phyloP scores from a whole-genome alignment of 2,329 filamentous ascomycete species.

The Diplocarpon mali region DNA sequence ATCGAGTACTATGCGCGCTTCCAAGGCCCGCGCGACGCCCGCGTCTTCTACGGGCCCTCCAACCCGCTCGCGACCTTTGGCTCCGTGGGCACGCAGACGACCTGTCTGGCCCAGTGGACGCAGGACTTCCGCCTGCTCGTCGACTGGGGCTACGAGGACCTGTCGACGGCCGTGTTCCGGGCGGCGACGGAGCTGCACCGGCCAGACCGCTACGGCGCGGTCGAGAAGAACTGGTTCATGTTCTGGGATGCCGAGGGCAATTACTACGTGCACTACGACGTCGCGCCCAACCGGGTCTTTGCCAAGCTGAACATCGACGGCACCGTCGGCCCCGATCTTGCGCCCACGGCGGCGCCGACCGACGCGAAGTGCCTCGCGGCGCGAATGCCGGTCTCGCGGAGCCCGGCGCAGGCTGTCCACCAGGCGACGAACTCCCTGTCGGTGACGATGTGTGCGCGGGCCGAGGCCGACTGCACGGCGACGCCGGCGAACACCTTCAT shows the following conservation, averaged over 20 bases:
- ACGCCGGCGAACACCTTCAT: conserved; percentile 41
- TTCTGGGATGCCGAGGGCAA: conserved; percentile 43
- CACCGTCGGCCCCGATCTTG: conserved; percentile 36
- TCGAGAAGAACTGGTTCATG: conserved; percentile 54
- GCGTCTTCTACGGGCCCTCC: conserved; percentile 43
- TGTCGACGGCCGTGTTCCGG: conserved; percentile 11
- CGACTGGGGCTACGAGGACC: conserved; percentile 29
- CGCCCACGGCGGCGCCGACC: conserved; percentile 26
- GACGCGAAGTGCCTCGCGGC: conserved; percentile 37
- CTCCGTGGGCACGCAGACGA: conserved; percentile 37
- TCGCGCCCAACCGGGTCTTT: conserved; percentile 39
- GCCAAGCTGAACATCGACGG: conserved; percentile 36
- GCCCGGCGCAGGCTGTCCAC: conserved; percentile 37
- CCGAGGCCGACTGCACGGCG: conserved; percentile 33
- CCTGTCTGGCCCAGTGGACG: conserved; percentile 47
- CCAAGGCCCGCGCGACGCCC: conserved; percentile 44
- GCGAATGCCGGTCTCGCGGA: conserved; percentile 32
- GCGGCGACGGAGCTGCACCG: conserved; percentile 40
- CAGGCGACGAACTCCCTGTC: conserved; percentile 49
- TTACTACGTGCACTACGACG: conserved; percentile 44
- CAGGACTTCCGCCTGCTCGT: conserved; percentile 41
- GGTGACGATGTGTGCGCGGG: conserved; percentile 41
- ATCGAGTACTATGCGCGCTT: conserved; percentile 33
- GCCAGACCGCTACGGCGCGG: conserved; percentile 29
- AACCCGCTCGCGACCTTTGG: conserved; percentile 42